These are phyloP conservation scores for Eucalyptus tenuipes DNA, from an alignment of 345 rosid species.

Conservation along the genomic window DNA sequence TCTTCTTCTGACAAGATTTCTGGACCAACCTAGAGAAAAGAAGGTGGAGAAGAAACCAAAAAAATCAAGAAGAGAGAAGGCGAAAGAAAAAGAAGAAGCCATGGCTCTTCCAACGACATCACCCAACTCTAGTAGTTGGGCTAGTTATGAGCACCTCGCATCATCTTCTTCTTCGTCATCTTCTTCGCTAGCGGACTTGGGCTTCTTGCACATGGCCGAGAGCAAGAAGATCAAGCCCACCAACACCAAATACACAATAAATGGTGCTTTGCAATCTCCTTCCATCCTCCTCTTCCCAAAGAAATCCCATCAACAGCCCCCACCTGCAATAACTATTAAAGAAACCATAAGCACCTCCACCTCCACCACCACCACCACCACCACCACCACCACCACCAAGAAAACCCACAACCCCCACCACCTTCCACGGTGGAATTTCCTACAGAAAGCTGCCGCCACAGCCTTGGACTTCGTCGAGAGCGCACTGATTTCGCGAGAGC, in stretches of 20 bases:
- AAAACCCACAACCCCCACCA: background rate
- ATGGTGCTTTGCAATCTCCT: slow-evolving; percentile 28
- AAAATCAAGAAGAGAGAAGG: background rate
- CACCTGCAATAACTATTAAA: slow-evolving; percentile 2
- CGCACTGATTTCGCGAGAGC: slow-evolving; percentile 50
- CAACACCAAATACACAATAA: background rate
- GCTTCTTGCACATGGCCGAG: background rate
- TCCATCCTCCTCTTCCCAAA: slow-evolving; percentile 45
- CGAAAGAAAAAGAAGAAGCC: background rate
- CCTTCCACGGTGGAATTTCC: slow-evolving; percentile 29
- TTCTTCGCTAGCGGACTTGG: slow-evolving; percentile 1
- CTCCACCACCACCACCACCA: background rate
- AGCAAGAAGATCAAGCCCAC: slow-evolving; percentile 1
- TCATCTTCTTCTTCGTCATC: background rate
- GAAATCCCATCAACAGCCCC: background rate
- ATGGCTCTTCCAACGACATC: slow-evolving; percentile 29
- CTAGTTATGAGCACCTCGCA: background rate
- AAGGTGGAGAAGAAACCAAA: background rate
- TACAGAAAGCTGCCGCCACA: slow-evolving; percentile 56
- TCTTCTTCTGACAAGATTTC: background rate
- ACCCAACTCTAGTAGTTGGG: slow-evolving; percentile 5
- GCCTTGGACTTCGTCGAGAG: slow-evolving; percentile 51
- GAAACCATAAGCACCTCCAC: slow-evolving; percentile 1
- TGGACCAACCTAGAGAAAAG: background rate
- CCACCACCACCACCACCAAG: background rate